Conservation (phyloP, 805 yeast species). For the Teunomyces pallodes region DNA sequence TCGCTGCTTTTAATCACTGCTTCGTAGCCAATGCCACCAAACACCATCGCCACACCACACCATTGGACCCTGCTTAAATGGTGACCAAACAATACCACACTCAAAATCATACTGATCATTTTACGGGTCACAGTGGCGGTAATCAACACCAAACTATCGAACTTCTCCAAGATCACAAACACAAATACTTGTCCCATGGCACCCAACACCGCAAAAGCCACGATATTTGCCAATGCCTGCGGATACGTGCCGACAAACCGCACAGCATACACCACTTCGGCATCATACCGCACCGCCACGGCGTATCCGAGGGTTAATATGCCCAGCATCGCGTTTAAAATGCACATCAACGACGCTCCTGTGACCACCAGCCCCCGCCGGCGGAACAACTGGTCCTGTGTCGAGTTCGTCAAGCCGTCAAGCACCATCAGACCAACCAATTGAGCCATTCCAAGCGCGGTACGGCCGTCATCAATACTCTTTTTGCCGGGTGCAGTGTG, state of each 20-base stretch:
- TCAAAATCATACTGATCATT: slow-evolving; percentile 90
- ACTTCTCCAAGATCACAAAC: slow-evolving; percentile 76
- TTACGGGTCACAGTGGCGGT: slow-evolving; percentile 96
- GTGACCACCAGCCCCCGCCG: slow-evolving; percentile 45
- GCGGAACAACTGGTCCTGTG: slow-evolving; percentile 83
- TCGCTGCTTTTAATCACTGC: slow-evolving; percentile 40
- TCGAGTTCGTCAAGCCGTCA: slow-evolving; percentile 91
- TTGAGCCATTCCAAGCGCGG: slow-evolving; percentile 56
- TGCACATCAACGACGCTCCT: slow-evolving; percentile 87
- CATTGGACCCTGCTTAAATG: slow-evolving; percentile 62
- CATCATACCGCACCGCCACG: slow-evolving; percentile 33
- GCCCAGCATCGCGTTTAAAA: slow-evolving; percentile 47
- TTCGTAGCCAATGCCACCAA: slow-evolving; percentile 82
- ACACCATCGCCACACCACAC: slow-evolving; percentile 76
- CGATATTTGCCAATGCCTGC: slow-evolving; percentile 54
- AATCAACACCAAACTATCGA: slow-evolving; percentile 80
- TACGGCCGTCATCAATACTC: slow-evolving; percentile 40
- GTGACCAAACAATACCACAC: slow-evolving; percentile 88
- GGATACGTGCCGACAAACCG: slow-evolving; percentile 53
- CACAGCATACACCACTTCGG: slow-evolving; percentile 49
- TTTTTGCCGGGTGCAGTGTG: slow-evolving; percentile 21
- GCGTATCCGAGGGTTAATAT: slow-evolving; percentile 51
- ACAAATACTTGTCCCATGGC: slow-evolving; percentile 94
- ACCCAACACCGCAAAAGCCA: slow-evolving; percentile 73
- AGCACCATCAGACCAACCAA: slow-evolving; percentile 64